These are phyloP conservation scores for Codiaeum variegatum DNA, from an alignment of 441 rosid genomes.

Conservation along the genomic window DNA sequence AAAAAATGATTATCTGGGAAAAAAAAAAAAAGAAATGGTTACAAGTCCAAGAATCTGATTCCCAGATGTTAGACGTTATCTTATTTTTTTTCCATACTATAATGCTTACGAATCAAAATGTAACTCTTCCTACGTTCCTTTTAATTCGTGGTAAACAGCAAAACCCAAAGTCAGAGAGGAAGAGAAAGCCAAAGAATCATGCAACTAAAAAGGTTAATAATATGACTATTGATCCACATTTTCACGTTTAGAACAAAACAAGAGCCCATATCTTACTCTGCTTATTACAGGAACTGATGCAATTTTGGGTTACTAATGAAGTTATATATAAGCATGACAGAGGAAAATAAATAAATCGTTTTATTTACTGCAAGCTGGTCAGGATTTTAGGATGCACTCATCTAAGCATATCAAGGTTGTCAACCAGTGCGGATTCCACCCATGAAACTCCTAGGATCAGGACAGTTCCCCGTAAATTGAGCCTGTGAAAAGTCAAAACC, in stretches of 20 bases:
- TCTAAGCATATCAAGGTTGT: constrained; percentile 19
- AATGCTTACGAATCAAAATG: background rate
- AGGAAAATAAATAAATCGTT: background rate
- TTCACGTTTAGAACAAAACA: background rate
- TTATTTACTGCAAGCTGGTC: constrained; percentile 6
- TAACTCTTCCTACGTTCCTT: background rate
- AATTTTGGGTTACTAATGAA: background rate
- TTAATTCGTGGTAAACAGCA: background rate
- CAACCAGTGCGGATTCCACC: constrained; percentile 56
- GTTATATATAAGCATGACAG: background rate
- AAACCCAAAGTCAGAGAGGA: too few relatives aligned
- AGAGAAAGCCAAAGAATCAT: background rate
- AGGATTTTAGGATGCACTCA: constrained; percentile 17
- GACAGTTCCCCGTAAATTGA: constrained; percentile 60
- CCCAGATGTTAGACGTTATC: too few relatives aligned
- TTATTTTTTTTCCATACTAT: too few relatives aligned
- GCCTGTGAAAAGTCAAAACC: constrained; percentile 78
- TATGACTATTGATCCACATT: background rate
- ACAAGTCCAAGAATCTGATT: background rate
- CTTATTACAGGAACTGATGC: constrained; percentile 1
- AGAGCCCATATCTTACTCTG: background rate
- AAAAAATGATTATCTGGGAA: too few relatives aligned
- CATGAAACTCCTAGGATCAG: constrained; percentile 67
- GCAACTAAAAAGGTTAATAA: background rate
- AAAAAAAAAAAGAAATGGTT: background rate